Conservation (phyloP, 2,329 filamentous ascomycete species). For the Trichophyton mentagrophytes region DNA sequence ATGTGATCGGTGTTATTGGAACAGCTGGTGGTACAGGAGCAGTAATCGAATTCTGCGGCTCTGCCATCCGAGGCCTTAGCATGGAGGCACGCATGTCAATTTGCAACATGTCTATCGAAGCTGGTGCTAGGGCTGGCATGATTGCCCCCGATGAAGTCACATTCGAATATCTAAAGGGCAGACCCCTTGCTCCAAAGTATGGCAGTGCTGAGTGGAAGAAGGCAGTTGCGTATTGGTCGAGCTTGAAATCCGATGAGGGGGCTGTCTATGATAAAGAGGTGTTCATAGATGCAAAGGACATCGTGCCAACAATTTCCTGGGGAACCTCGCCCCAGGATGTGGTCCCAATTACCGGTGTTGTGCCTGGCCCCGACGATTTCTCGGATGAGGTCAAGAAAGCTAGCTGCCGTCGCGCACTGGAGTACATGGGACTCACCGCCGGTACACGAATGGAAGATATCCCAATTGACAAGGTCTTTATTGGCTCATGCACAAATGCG, state of each 20-base stretch:
- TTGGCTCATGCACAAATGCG: slow-evolving; percentile 94
- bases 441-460: slow-evolving; percentile 91
- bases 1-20: slow-evolving; percentile 86
- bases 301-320: slow-evolving; percentile 88
- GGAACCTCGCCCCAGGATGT: slow-evolving; percentile 95
- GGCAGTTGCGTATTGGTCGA: slow-evolving; percentile 77
- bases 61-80: slow-evolving; percentile 74
- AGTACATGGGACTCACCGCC: slow-evolving; percentile 89
- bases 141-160: slow-evolving; percentile 88
- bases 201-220: slow-evolving; percentile 82
- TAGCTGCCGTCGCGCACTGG: slow-evolving; percentile 65
- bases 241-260: slow-evolving; percentile 69
- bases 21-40: slow-evolving; percentile 89
- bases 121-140: slow-evolving; percentile 88
- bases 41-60: slow-evolving; percentile 96
- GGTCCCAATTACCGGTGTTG: slow-evolving; percentile 80
- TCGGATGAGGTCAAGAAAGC: slow-evolving; percentile 65
- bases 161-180: slow-evolving; percentile 87
- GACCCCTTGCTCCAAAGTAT: slow-evolving; percentile 72
- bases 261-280: slow-evolving; percentile 86
- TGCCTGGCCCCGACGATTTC: slow-evolving; percentile 84
- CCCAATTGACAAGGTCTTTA: slow-evolving; percentile 86
- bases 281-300: slow-evolving; percentile 83
- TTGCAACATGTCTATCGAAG: slow-evolving; percentile 99
- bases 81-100: slow-evolving; percentile 99